Base-by-base conservation (phyloP, 1,284 basidiomycete species). In the Boletus mariae region DNA sequence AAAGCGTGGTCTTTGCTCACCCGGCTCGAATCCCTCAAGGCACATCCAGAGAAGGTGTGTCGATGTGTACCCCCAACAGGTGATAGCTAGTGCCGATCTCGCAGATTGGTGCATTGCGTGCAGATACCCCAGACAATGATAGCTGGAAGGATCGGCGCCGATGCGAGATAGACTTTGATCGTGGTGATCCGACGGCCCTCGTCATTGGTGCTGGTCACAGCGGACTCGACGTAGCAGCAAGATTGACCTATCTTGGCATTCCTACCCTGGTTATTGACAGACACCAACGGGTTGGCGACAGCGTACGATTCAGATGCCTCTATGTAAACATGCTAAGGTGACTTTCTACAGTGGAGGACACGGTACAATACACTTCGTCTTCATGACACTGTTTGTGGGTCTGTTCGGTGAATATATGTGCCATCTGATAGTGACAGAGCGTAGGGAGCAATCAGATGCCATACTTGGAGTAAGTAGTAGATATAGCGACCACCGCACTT, bases 21-120 rank as follows among this genome's bases (percentile, higher is more conserved):
- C 3, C 70, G 73, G 38, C 70, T 83, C 8, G 75, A 77, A 52
- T 71, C 69, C 4, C 68, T 84, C 43, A 72, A 76, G 51, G 76
- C 63, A 15, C 65, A 70, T 59, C 72, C 75, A 0, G 77, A 77
- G n/a, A 53, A 57, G 45, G 67, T 63, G 44, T 31, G 61, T 38
- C 32, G 17, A 9, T 26, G 13, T 31, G 28, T 42, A 4, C 28
- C 5, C 12, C 7, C 20, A 5, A 20, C 7, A 32, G 12, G 5
- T 47, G 29, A 26, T 31, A 13, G 3, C 28, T 26, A 23, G 42
- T 12, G 11, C 3, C 17, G 5, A 28, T 43, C 26, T 49, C 11
- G 13, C 37, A 69, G 68, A 46, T 55, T 3, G 55, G 53, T 12
- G 15, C 4, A 25, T 26, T 60, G 31, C 57, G 59, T 40, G 34